Percentiles rank a stretch among this genome's conserved stretches.
Evolutionary conservation across 176 grass and related monocot genomes (phyloP).

Genomic region (Cenchrus americanus): DNA sequence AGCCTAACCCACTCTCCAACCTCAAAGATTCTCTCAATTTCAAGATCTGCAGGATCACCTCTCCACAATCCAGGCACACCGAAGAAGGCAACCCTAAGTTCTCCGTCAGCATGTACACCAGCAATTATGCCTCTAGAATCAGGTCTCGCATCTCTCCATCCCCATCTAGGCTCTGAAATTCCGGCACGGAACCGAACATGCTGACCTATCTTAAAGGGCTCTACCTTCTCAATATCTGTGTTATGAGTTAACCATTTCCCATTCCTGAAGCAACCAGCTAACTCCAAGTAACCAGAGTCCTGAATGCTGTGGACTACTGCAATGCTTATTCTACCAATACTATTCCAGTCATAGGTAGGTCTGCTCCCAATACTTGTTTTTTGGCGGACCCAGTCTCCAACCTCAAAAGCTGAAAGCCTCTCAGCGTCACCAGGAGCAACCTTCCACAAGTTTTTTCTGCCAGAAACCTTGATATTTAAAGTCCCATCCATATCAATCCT

Average conservation of each 20-base stretch:
- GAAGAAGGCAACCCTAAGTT: conserved; percentile 87
- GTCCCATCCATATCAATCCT: conserved; percentile 99
- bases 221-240: conserved; percentile 92
- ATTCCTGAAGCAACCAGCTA: conserved; percentile 93
- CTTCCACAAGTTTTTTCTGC: conserved; percentile 93
- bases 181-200: conserved; percentile 80
- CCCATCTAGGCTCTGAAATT: conserved; percentile 94
- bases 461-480: conserved; percentile 93
- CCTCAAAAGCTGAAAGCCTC: conserved; percentile 95
- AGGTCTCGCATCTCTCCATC: conserved; percentile 88
- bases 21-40: conserved; percentile 79
- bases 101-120: conserved; percentile 94
- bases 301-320: conserved; percentile 97
- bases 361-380: conserved; percentile 82
- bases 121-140: conserved; percentile 94
- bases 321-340: conserved; percentile 82
- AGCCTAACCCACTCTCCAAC: conserved; percentile 91
- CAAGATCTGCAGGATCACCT: conserved; percentile 95
- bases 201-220: conserved; percentile 74
- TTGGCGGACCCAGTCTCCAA: conserved; percentile 94
- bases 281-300: conserved; percentile 92
- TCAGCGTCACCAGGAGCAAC: conserved; percentile 99
- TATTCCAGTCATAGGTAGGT: conserved; percentile 95
- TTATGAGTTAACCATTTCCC: conserved; percentile 96
- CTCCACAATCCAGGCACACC: conserved; percentile 77